phyloP scores from a whole-genome alignment of 345 rosid species.

The Gossypium mustelinum region DNA sequence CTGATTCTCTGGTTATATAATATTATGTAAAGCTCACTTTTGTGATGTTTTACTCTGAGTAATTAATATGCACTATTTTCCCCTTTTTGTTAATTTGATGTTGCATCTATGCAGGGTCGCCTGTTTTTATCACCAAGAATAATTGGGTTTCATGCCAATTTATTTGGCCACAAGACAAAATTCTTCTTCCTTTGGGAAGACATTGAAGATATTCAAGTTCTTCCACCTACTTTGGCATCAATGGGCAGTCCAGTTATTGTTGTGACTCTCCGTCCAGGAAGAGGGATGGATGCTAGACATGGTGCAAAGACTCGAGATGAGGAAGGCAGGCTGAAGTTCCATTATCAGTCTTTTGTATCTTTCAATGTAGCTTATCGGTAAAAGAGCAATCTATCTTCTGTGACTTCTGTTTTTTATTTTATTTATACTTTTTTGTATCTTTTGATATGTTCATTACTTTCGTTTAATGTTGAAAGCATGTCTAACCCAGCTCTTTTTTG shows the following conservation, averaged over 20 bases:
- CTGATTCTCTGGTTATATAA: conserved; percentile 8
- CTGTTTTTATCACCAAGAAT: conserved; percentile 87
- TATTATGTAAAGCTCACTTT: conserved; percentile 5
- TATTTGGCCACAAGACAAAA: conserved; percentile 87
- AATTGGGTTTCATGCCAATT: conserved; percentile 86
- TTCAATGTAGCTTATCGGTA: conserved; percentile 84
- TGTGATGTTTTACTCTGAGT: not conserved
- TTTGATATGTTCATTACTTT: not conserved
- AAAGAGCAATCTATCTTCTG: conserved; percentile 20
- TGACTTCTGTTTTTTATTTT: not conserved
- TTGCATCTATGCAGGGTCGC: conserved; percentile 65
- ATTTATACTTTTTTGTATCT: not conserved
- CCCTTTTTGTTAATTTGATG: conserved; percentile 6
- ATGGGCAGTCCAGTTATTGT: conserved; percentile 91
- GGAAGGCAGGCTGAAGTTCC: conserved; percentile 91
- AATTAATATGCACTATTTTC: conserved; percentile 1
- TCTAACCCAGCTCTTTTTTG: not conserved
- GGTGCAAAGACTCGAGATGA: conserved; percentile 86
- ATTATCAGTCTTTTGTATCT: conserved; percentile 95
- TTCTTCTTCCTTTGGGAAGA: conserved; percentile 98
- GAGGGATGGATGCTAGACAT: conserved; percentile 84
- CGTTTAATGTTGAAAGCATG: not conserved
- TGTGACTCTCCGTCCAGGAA: conserved; percentile 69
- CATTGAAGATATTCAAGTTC: conserved; percentile 76
- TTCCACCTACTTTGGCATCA: conserved; percentile 77